Percentiles rank a stretch among this genome's conserved stretches.
Evolutionary conservation across 2,329 filamentous ascomycete genomes (phyloP).

Genomic region (Madurella fahalii): DNA sequence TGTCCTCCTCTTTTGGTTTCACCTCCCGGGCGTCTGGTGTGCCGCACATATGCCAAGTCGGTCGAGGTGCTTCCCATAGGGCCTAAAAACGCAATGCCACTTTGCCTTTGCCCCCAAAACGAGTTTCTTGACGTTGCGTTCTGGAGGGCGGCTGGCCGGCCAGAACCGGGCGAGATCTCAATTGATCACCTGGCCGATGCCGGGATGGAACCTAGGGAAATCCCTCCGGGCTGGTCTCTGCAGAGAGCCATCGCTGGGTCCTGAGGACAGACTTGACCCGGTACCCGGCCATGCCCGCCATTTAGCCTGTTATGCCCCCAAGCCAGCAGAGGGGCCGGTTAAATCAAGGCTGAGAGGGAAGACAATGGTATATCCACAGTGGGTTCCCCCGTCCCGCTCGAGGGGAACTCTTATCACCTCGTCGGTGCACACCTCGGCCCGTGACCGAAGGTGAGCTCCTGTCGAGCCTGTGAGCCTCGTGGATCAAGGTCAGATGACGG

Average conservation of each 20-base stretch:
- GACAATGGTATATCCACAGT: slow-evolving; percentile 9
- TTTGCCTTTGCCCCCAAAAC: not conserved
- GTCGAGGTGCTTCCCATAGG: not conserved
- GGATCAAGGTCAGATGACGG: not conserved
- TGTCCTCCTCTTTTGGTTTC: slow-evolving; percentile 9
- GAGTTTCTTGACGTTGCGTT: not conserved
- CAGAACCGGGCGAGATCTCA: slow-evolving; percentile 7
- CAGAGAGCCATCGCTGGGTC: slow-evolving; percentile 10
- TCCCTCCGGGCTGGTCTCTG: slow-evolving; percentile 8
- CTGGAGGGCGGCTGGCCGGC: slow-evolving; percentile 4
- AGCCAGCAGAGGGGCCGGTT: slow-evolving; percentile 23
- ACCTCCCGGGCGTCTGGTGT: not conserved
- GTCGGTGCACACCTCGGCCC: not conserved
- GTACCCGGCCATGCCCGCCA: slow-evolving; percentile 23
- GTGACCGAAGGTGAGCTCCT: not conserved
- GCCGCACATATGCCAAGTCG: not conserved
- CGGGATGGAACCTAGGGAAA: slow-evolving; percentile 11
- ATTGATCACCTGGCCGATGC: slow-evolving; percentile 17
- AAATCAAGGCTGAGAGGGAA: slow-evolving; percentile 16
- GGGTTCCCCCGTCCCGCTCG: not conserved
- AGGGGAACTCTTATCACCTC: not conserved
- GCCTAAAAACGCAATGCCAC: not conserved
- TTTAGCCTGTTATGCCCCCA: slow-evolving; percentile 25
- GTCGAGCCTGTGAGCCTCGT: not conserved
- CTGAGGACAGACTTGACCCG: slow-evolving; percentile 24